Evolutionary conservation across 257 asterid genomes (phyloP).

Genomic region (Solanum stenotomum): DNA sequence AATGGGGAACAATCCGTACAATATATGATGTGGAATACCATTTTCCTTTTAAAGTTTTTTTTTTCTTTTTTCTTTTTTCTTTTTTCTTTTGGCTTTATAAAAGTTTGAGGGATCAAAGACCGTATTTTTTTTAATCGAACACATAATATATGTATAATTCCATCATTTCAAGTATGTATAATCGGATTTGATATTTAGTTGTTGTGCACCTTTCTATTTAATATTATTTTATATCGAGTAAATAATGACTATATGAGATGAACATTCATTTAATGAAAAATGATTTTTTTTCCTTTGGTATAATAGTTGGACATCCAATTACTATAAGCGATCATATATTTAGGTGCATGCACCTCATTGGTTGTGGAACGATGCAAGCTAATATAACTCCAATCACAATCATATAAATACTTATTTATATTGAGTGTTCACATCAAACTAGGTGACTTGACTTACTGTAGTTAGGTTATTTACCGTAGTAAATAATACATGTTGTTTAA

Average conservation of each 20-base stretch:
- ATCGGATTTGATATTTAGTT: not conserved
- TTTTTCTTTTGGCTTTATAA: not conserved
- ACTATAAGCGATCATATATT: not conserved
- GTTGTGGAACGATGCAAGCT: not conserved
- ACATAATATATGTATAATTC: not conserved
- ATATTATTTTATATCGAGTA: not conserved
- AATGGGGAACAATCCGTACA: not conserved
- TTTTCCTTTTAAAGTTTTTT: not conserved
- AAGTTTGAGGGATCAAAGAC: not conserved
- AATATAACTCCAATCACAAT: no score
- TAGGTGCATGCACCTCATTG: not conserved
- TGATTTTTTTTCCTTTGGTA: not conserved
- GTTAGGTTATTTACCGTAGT: no score
- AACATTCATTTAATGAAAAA: not conserved
- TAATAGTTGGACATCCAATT: not conserved
- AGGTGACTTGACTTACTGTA: not conserved
- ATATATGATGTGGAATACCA: not conserved
- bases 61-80: not conserved
- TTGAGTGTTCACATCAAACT: not conserved
- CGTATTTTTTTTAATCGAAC: not conserved
- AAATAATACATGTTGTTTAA: not conserved
- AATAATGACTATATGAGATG: not conserved
- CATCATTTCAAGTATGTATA: not conserved
- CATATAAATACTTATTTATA: no score
- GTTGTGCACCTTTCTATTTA: not conserved